A percentile compares a stretch with the other conserved stretches of the same genome.
Evolutionary conservation across 768 basidiomycete genomes (phyloP).

Genomic region (Hygrocybe coccinea): DNA sequence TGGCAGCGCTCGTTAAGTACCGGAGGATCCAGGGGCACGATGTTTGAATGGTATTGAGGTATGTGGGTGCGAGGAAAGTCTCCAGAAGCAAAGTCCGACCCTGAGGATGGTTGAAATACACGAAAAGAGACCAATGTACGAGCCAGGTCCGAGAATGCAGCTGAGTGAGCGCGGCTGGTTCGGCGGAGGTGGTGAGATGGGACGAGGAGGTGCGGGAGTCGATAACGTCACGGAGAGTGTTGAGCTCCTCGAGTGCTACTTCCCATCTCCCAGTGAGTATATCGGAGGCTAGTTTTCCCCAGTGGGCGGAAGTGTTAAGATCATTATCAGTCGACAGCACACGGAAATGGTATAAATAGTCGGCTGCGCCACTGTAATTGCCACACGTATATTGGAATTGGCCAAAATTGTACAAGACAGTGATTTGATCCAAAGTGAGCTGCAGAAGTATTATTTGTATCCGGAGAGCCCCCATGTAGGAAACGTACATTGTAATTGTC

Average conservation of each 20-base stretch:
- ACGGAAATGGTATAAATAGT: constrained; percentile 98
- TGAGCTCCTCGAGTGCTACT: constrained; percentile 89
- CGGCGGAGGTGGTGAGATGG: constrained; percentile 42
- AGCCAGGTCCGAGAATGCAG: constrained; percentile 95
- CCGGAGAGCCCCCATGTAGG: constrained; percentile 2
- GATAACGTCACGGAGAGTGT: constrained; percentile 88
- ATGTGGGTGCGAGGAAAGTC: constrained; percentile 92
- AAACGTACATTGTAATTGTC: constrained; percentile 79
- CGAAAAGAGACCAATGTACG: constrained; percentile 96
- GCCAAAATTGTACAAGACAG: constrained; percentile 93
- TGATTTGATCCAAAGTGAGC: constrained; percentile 94
- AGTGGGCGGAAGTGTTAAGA: constrained; percentile 93
- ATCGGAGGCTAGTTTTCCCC: constrained; percentile 97
- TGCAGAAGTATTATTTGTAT: constrained; percentile 29
- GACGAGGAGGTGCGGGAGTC: constrained; percentile 67
- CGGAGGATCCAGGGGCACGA: constrained; percentile 91
- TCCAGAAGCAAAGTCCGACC: constrained; percentile 91
- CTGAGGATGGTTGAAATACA: constrained; percentile 95
- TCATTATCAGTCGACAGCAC: constrained; percentile 91
- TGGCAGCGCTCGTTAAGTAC: constrained; percentile 88
- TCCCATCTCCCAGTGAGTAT: constrained; percentile 95
- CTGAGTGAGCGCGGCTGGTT: constrained; percentile 70
- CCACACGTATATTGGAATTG: constrained; percentile 99
- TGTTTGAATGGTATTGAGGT: constrained; percentile 98
- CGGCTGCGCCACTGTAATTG: constrained; percentile 92